Percentiles rank a stretch among this genome's conserved stretches.
Evolutionary conservation across 768 basidiomycete species (phyloP).

Genomic region (Candolleomyces efflorescens): DNA sequence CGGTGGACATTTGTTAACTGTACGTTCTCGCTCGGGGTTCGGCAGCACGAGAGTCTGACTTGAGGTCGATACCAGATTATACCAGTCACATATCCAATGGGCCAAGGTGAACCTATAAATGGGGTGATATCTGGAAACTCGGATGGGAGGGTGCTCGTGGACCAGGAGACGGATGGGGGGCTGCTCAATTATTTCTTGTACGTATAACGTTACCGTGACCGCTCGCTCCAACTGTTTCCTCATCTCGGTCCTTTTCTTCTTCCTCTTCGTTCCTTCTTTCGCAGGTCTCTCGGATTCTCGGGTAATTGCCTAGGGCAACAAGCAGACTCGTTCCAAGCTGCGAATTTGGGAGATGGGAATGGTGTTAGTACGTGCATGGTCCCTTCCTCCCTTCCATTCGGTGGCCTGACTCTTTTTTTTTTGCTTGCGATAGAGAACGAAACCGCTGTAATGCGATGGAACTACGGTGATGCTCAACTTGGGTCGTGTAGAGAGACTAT

Average conservation of each 20-base stretch:
- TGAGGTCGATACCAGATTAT: slow-evolving; percentile 36
- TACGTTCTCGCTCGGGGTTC: slow-evolving; percentile 37
- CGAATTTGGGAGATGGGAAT: slow-evolving; percentile 80
- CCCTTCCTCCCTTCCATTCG: neutral
- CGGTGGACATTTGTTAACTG: slow-evolving; percentile 42
- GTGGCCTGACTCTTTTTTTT: slow-evolving; percentile 3
- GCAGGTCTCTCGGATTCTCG: slow-evolving; percentile 66
- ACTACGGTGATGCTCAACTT: slow-evolving; percentile 76
- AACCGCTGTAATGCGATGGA: slow-evolving; percentile 78
- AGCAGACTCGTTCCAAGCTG: slow-evolving; percentile 60
- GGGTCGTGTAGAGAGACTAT: slow-evolving; percentile 86
- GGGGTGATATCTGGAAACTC: slow-evolving; percentile 76
- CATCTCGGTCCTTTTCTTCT: neutral
- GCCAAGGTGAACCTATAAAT: slow-evolving; percentile 86
- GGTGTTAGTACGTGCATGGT: slow-evolving; percentile 56
- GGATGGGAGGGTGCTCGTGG: slow-evolving; percentile 61
- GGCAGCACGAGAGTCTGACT: too few relatives aligned
- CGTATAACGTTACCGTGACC: slow-evolving; percentile 22
- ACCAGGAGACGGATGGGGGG: slow-evolving; percentile 60
- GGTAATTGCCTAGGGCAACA: slow-evolving; percentile 85
- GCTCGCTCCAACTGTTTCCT: neutral
- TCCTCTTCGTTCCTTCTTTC: neutral
- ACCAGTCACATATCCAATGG: slow-evolving; percentile 56
- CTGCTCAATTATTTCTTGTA: slow-evolving; percentile 80
- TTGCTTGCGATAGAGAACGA: slow-evolving; percentile 60